Evolutionary conservation across 202 grass and related monocot species (phyloP).

Genomic region (Brachypodium distachyon): DNA sequence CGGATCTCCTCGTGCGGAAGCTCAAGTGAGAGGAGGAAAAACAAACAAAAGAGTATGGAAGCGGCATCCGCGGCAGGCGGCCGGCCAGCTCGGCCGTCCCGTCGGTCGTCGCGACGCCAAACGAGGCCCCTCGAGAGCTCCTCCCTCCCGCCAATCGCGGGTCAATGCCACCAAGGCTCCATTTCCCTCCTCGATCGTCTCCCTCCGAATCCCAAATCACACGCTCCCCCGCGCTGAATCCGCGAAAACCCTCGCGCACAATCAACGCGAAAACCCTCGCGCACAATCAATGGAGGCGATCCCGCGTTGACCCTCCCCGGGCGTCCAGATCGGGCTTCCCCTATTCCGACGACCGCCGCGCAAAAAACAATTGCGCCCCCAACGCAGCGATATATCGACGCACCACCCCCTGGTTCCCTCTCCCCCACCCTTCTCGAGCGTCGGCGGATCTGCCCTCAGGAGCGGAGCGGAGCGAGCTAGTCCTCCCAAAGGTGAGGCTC

Average conservation of each 20-base stretch:
- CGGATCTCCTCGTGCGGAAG: not conserved
- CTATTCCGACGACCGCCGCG: not conserved
- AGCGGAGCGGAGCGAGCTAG: not conserved
- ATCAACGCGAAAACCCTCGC: not conserved
- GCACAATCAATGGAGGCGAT: not conserved
- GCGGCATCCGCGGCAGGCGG: not conserved
- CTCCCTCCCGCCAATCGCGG: not conserved
- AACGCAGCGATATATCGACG: slow-evolving; percentile 7
- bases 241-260: too few relatives aligned
- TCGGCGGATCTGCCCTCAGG: not conserved
- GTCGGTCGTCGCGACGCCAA: not conserved
- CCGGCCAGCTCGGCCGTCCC: not conserved
- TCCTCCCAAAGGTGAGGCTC: slow-evolving; percentile 15
- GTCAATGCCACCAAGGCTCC: not conserved
- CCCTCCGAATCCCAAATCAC: not conserved
- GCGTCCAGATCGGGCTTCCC: slow-evolving; percentile 4
- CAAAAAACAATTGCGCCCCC: not conserved
- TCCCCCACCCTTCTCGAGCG: not conserved
- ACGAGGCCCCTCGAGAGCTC: not conserved
- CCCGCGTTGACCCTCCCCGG: not conserved
- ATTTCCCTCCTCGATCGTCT: not conserved
- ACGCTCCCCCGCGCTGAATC: not conserved
- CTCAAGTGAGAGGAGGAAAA: not conserved
- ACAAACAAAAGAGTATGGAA: not conserved
- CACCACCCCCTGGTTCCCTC: not conserved